Evolutionary conservation across 129 eudicot species (phyloP).

Genomic region (Calendula officinalis): DNA sequence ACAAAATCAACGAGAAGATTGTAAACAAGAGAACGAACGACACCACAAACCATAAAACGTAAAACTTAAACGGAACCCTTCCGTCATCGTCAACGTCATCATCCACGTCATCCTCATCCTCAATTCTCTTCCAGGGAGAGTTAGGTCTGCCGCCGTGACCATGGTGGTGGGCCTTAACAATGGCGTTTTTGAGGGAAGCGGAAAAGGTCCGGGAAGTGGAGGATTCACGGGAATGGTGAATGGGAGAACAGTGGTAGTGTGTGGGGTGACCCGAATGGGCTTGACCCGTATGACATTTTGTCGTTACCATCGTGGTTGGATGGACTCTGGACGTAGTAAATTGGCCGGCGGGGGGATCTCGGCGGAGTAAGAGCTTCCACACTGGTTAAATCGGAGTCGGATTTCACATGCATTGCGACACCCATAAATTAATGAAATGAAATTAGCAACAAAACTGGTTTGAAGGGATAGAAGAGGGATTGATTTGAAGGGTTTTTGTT

Average conservation of each 20-base stretch:
- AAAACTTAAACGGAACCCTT: constrained; percentile 45
- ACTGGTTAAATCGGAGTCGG: constrained; percentile 87
- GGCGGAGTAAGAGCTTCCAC: constrained; percentile 73
- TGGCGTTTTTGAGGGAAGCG: constrained; percentile 50
- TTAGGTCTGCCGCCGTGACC: constrained; percentile 5
- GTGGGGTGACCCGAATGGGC: constrained; percentile 64
- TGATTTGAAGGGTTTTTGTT: constrained; percentile 4
- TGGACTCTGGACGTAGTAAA: constrained; percentile 94
- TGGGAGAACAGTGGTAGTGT: constrained; percentile 83
- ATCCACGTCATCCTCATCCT: constrained; percentile 33
- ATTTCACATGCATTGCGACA: constrained; percentile 64
- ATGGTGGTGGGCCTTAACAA: constrained; percentile 23
- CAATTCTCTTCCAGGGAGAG: constrained; percentile 62
- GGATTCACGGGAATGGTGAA: constrained; percentile 91
- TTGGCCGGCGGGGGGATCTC: constrained; percentile 68
- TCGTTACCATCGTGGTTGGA: constrained; percentile 71
- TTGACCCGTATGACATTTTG: constrained; percentile 75
- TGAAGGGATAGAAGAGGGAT: not conserved
- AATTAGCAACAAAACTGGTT: not conserved
- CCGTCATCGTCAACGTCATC: constrained; percentile 45
- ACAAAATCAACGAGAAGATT: constrained; percentile 61
- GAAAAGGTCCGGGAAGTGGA: constrained; percentile 74
- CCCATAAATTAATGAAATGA: constrained; percentile 20
- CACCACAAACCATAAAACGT: constrained; percentile 55
- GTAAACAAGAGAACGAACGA: constrained; percentile 57